These are phyloP conservation scores for Cryptococcus sp. DNA, from an alignment of 1,284 basidiomycete genomes.

Conservation along the genomic window DNA sequence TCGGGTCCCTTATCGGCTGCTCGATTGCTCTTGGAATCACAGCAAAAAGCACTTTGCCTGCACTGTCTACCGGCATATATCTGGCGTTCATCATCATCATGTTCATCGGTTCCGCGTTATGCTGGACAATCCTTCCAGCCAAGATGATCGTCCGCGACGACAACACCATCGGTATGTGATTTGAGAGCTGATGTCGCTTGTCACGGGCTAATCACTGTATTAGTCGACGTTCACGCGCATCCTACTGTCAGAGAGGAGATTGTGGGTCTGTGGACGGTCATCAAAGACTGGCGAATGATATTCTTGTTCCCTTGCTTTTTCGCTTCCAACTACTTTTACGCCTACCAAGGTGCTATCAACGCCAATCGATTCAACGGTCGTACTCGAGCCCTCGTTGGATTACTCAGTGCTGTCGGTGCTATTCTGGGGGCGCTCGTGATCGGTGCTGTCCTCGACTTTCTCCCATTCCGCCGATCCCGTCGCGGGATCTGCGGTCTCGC, in stretches of 20 bases:
- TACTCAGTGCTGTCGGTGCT: slow-evolving; percentile 38
- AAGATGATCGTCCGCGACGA: slow-evolving; percentile 22
- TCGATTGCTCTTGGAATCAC: slow-evolving; percentile 54
- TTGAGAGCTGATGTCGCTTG: not conserved
- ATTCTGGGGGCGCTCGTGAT: slow-evolving; percentile 45
- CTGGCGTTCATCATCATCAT: slow-evolving; percentile 51
- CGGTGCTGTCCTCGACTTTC: slow-evolving; percentile 41
- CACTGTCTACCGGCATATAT: slow-evolving; percentile 44
- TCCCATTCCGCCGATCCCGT: slow-evolving; percentile 42
- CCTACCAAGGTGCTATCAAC: slow-evolving; percentile 44
- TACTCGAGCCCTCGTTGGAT: slow-evolving; percentile 39
- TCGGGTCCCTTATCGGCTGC: slow-evolving; percentile 54
- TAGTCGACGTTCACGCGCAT: slow-evolving; percentile 22
- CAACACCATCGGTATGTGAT: slow-evolving; percentile 1
- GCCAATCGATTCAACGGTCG: slow-evolving; percentile 40
- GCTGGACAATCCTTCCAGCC: slow-evolving; percentile 43
- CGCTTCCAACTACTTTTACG: slow-evolving; percentile 43
- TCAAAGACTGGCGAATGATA: slow-evolving; percentile 45
- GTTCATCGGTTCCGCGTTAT: slow-evolving; percentile 31
- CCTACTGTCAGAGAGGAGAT: slow-evolving; percentile 33
- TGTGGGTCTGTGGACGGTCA: slow-evolving; percentile 25
- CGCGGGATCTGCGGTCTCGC: too few species aligned
- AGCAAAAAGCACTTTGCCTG: slow-evolving; percentile 27
- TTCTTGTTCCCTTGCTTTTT: slow-evolving; percentile 45
- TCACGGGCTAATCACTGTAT: slow-evolving; percentile 42